Conservation (phyloP, 176 grass and related monocot genomes). For the Juncus inflexus region DNA sequence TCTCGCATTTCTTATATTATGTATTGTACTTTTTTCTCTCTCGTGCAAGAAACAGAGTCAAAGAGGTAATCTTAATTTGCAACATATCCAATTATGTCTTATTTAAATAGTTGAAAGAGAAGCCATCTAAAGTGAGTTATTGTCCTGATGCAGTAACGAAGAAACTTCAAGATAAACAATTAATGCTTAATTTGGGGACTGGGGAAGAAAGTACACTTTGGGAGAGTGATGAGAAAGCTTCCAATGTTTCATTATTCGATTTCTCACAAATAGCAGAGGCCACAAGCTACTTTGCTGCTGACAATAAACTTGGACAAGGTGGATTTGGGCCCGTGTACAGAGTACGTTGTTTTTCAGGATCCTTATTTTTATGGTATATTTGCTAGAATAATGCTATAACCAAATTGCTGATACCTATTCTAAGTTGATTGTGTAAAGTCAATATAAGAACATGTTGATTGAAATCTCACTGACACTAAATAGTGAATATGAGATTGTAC, state of each 20-base stretch:
- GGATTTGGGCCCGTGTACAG: constrained; percentile 30
- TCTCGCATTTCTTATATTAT: background rate
- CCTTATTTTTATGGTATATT: background rate
- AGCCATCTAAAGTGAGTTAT: background rate
- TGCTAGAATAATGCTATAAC: background rate
- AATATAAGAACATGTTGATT: background rate
- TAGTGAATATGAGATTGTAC: background rate
- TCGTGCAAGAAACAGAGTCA: background rate
- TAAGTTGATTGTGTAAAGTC: background rate
- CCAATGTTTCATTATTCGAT: constrained; percentile 6
- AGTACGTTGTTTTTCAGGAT: background rate
- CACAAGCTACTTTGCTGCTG: constrained; percentile 22
- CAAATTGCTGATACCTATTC: background rate
- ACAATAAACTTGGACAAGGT: constrained; percentile 28
- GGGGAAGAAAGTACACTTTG: background rate
- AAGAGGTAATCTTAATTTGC: background rate
- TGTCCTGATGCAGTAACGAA: background rate
- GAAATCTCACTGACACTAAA: background rate
- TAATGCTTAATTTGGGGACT: constrained; percentile 2
- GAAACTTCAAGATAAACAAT: constrained; percentile 2
- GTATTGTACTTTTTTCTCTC: background rate
- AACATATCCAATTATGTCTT: background rate
- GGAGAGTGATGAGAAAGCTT: constrained; percentile 8
- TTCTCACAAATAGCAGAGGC: constrained; percentile 15
- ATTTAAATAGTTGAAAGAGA: too few species aligned